phyloP scores from a whole-genome alignment of 768 basidiomycete species.

The Xerocomus brunneocitrinus region DNA sequence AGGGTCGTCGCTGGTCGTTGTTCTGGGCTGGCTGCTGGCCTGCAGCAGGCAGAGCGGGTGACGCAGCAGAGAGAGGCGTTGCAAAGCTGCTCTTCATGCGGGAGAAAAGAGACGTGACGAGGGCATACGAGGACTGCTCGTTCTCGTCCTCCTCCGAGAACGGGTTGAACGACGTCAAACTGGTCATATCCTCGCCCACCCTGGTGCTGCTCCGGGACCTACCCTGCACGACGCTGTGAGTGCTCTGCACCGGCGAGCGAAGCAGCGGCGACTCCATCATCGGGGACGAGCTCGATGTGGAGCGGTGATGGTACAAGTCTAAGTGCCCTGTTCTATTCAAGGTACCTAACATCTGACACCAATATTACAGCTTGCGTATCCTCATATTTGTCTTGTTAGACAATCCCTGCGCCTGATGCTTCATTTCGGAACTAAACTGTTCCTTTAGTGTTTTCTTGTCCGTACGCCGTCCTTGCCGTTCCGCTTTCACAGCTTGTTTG shows the following conservation, averaged over 20 bases:
- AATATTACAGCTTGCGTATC: constrained; percentile 21
- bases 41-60: constrained; percentile 35
- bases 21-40: constrained; percentile 28
- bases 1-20: constrained; percentile 58
- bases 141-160: constrained; percentile 93
- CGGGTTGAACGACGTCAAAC: constrained; percentile 84
- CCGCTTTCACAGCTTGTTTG: constrained; percentile 64
- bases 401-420: constrained; percentile 50
- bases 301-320: neutral
- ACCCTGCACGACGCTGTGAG: constrained; percentile 41
- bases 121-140: constrained; percentile 80
- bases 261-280: constrained; percentile 34
- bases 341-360: neutral
- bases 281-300: neutral
- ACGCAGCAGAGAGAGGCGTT: constrained; percentile 53
- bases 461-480: constrained; percentile 56
- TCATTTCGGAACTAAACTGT: constrained; percentile 58
- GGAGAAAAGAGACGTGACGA: constrained; percentile 76
- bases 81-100: constrained; percentile 78
- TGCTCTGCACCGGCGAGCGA: constrained; percentile 26
- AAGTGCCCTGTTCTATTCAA: neutral
- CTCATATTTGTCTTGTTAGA: constrained; percentile 39
- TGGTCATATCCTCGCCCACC: constrained; percentile 55
- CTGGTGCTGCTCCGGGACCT: constrained; percentile 63
- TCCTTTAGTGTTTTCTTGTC: constrained; percentile 68